A percentile compares a stretch with the other conserved stretches of the same genome.
Evolutionary conservation across 805 yeast genomes (phyloP).

Genomic region (Candida morakotiae): DNA sequence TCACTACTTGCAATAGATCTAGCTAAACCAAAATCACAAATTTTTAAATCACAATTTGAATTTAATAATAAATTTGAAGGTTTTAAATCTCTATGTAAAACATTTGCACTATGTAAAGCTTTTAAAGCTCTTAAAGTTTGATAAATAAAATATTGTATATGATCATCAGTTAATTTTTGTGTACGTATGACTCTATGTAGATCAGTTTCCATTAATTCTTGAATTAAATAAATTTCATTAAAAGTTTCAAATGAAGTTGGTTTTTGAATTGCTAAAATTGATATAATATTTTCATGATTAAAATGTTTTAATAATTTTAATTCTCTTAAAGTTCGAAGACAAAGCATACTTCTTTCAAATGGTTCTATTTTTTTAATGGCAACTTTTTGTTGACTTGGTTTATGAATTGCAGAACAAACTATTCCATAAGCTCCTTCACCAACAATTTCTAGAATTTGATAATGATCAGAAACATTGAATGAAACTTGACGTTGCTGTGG

Average conservation of each 20-base stretch:
- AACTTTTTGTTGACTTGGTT: constrained; percentile 82
- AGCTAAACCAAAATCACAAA: constrained; percentile 94
- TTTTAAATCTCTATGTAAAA: constrained; percentile 87
- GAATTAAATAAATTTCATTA: constrained; percentile 83
- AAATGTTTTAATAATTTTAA: constrained; percentile 84
- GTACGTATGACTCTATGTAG: constrained; percentile 76
- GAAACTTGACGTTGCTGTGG: constrained; percentile 33
- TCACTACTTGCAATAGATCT: constrained; percentile 58
- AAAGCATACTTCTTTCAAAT: constrained; percentile 83
- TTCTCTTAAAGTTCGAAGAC: constrained; percentile 85
- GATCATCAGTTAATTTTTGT: constrained; percentile 85
- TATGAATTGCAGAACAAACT: constrained; percentile 85
- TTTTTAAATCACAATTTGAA: constrained; percentile 88
- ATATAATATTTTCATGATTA: constrained; percentile 89
- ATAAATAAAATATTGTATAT: constrained; percentile 88
- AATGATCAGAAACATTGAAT: constrained; percentile 87
- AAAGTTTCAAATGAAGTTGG: constrained; percentile 75
- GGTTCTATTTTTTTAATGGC: constrained; percentile 95
- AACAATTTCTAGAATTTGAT: constrained; percentile 76
- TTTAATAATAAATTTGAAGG: constrained; percentile 84
- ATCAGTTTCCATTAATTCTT: constrained; percentile 87
- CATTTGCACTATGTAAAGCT: constrained; percentile 90
- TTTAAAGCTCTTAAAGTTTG: constrained; percentile 88
- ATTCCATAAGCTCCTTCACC: constrained; percentile 98
- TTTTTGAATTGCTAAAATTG: constrained; percentile 83